Evolutionary conservation across 108 stramenopile genomes (phyloP), one percentile per base, ranked within the genome.

Genomic region (Conticribra guillardii): DNA sequence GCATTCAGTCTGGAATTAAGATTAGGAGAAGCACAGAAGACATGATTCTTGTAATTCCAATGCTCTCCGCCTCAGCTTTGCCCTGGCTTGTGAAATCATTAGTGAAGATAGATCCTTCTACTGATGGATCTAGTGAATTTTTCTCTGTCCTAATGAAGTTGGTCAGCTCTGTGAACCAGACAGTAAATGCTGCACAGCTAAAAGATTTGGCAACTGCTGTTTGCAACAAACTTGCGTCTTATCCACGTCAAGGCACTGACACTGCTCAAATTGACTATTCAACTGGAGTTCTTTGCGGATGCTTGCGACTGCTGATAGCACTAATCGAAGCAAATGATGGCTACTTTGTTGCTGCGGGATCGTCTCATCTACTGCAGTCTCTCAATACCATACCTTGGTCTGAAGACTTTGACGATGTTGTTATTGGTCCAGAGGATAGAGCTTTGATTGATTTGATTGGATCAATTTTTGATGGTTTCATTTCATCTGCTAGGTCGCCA

Each of bases 271-370:
- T 81, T 23, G 87, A 88, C 63, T 66, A 80, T 34, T 79, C 89
- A 31, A 91, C 91, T 17, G 90, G 89, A 50, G 90, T 92, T 15
- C 65, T 96, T 19, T 88, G 92, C 54, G 95, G 92, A 26, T 96
- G 95, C 62, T 68, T 96, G 53, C 82, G 80, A 37, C 74, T 96
- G 15, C 57, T 96, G 21, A 63, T 86, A 46, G 81, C 91, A 44
- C 63, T 96, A 2, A 77, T 93, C 33, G 87, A 88, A 69, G 82
- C 54, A 18, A 78, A 62, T 28, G 84, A 83, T n/a, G 87, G 79
- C 41, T 19, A 26, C 16, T 76, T 82, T 23, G 48, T 94, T 18
- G 48, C 24, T 23, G 72, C 82, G 29, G 93, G 89, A 28, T 82
- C 83, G 0, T 71, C 34, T n/a, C 72, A 79, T 64, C 61, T 94